Evolutionary conservation across 371 early-diverging fungal genomes (phyloP), one percentile per base, ranked within the genome.

Genomic region (Nematocida ausubeli): DNA sequence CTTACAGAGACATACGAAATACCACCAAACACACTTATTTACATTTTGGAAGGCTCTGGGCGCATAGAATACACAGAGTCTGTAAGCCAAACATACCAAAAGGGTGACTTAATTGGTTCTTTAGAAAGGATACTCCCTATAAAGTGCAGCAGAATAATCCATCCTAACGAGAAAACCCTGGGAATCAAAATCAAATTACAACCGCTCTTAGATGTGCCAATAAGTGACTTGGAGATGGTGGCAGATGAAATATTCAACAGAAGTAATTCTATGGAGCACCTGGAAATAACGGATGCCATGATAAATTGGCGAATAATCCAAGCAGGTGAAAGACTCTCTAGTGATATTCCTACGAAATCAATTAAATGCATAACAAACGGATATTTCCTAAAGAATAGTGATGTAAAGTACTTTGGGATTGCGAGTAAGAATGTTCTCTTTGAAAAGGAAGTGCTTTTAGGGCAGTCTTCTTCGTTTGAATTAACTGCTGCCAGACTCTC

Each of bases 401-500:
- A 64, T 50, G 47, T 72, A 14, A 72, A 72, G 52, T 72, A 72
- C 47, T 72, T 72, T 44, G 73, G 73, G 49, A 72, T 72, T 34
- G 39, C 69, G 9, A 39, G 69, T 12, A 39, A 32, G 26, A 47
- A 39, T 12, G 30, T 64, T 5, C 54, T 72, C 3, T 72, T 72
- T 58, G 73, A 72, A 63, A 72, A 47, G 49, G 73, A 72, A 51
- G 63, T 40, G 12, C n/a, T 72, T 22, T 58, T 72, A 14, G 49
- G 32, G 2, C 34, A 34, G 2, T 7, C 30, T 14, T 19, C 42
- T 6, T 4, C 73, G 22, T 72, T 69, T 35, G 28, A 39, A n/a
- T 37, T 62, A 69, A 64, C 40, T 16, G 26, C 64, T 3, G 47
- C 73, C 12, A 26, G 73, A n/a, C 3, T 62, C 7, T 72, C 73